These are phyloP conservation scores for Elaeis guineensis DNA, from an alignment of 176 grass and related monocot genomes.

Conservation along the genomic window DNA sequence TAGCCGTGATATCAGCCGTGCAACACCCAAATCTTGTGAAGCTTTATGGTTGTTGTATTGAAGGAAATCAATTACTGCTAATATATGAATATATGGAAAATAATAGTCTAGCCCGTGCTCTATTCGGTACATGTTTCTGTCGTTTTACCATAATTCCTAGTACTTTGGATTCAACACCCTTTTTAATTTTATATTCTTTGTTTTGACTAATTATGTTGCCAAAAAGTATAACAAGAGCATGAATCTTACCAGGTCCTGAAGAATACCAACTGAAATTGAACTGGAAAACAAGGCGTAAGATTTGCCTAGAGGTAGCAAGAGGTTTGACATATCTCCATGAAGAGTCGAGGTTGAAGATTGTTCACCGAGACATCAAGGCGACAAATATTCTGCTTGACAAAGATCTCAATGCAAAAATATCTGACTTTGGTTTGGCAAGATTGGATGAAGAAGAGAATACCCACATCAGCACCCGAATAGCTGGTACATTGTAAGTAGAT, in stretches of 20 bases:
- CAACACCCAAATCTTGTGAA: slow-evolving; percentile 15
- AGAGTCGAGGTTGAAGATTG: slow-evolving; percentile 72
- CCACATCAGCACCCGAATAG: slow-evolving; percentile 63
- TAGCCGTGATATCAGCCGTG: slow-evolving; percentile 10
- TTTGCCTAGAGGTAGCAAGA: slow-evolving; percentile 67
- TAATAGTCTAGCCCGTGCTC: slow-evolving; percentile 13
- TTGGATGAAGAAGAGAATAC: slow-evolving; percentile 58
- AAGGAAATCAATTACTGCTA: slow-evolving; percentile 7
- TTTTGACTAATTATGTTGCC: too few species aligned
- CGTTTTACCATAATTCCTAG: neutral
- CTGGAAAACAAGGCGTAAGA: slow-evolving; percentile 59
- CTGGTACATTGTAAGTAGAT: slow-evolving; percentile 72
- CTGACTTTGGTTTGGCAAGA: slow-evolving; percentile 88
- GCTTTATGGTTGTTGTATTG: slow-evolving; percentile 10
- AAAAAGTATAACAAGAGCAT: neutral
- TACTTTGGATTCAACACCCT: neutral
- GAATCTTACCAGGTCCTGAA: slow-evolving; percentile 26
- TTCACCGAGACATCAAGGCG: slow-evolving; percentile 90
- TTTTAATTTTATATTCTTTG: neutral
- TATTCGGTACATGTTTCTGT: neutral
- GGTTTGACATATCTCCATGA: slow-evolving; percentile 82
- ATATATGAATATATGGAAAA: slow-evolving; percentile 15
- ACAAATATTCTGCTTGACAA: slow-evolving; percentile 84
- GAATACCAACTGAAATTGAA: slow-evolving; percentile 50
- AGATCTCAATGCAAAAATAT: slow-evolving; percentile 79